Base-by-base conservation (phyloP, 2,329 filamentous ascomycete species). In the Periconia macrospinosa region DNA sequence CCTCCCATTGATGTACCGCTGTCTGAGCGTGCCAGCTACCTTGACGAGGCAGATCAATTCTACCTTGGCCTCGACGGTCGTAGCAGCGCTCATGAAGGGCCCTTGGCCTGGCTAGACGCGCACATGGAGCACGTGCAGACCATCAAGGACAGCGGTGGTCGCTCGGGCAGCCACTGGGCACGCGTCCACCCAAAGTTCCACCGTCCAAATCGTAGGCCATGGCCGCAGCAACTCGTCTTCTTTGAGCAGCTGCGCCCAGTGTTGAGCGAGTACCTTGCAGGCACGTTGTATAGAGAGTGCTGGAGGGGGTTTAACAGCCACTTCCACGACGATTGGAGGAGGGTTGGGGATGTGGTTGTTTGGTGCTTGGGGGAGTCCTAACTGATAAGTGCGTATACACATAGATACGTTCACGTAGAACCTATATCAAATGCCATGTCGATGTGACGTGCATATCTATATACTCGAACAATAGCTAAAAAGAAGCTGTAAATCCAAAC, bases 41-140 rank as follows among this genome's bases (percentile, higher is more conserved):
- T 88, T 15, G 92, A 97, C 71, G 93, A 99, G 78, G 92, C 92
- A 8, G 92, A 96, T 70, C 82, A 87, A 43, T 99, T 99, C 78
- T 97, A 96, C 75, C 83, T 79, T 10, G 33, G 33, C 15, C 33
- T 37, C 33, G 11, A 37, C 11, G 33, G 33, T 5, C 11, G 11
- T 37, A n/a, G 33, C 33, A 37, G 15, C 11, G 11, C 11, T 10
- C 73, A 89, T 56, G 84, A 87, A 11, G 70, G 70, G 8, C 70
- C 70, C 1, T 53, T 41, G 3, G 49, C 46, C 1, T 80, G 78
- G 78, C 54, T 80, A n/a, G 50, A 65, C 0, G 56, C 58, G 6
- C 71, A 79, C 47, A 79, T 81, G 78, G 62, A 70, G 47, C 56
- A 66, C 33, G 45, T 66, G 11, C 52, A 63, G 8, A 66, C 65